Evolutionary conservation across 2,329 filamentous ascomycete species (phyloP).

Genomic region (Apiospora sp.): DNA sequence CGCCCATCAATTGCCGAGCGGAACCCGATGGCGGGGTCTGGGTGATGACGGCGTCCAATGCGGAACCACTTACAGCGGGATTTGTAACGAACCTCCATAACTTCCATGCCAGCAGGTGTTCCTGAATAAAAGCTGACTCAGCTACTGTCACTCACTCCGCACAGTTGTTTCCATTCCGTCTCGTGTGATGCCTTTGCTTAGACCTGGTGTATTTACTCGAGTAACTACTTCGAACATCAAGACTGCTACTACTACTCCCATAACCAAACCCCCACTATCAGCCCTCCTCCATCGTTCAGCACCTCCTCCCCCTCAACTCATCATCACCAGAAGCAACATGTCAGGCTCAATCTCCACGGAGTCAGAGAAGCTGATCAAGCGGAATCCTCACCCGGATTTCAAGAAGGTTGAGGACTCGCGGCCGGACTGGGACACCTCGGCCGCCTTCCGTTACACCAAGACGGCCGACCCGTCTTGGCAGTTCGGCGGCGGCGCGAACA

Average conservation of each 20-base stretch:
- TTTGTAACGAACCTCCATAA: slow-evolving; percentile 10
- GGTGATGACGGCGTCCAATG: not conserved
- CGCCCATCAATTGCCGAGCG: not conserved
- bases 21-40: slow-evolving; percentile 6
- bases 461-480: slow-evolving; percentile 72
- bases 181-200: not conserved
- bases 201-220: slow-evolving; percentile 4
- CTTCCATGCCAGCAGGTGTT: not conserved
- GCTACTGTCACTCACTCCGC: slow-evolving; percentile 16
- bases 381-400: slow-evolving; percentile 72
- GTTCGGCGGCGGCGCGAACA: slow-evolving; percentile 71
- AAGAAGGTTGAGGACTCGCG: slow-evolving; percentile 73
- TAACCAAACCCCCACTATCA: not conserved
- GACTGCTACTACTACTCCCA: not conserved
- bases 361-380: slow-evolving; percentile 25
- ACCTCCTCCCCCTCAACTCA: slow-evolving; percentile 3
- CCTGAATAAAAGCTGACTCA: slow-evolving; percentile 21
- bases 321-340: slow-evolving; percentile 11
- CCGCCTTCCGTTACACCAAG: slow-evolving; percentile 65
- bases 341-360: slow-evolving; percentile 25
- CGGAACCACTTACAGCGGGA: not conserved
- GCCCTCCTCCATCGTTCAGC: not conserved
- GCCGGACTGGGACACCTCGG: slow-evolving; percentile 62
- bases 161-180: not conserved
- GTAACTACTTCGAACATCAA: not conserved